Conservation (phyloP, 768 basidiomycete genomes). For the Boletus coccyginus region DNA sequence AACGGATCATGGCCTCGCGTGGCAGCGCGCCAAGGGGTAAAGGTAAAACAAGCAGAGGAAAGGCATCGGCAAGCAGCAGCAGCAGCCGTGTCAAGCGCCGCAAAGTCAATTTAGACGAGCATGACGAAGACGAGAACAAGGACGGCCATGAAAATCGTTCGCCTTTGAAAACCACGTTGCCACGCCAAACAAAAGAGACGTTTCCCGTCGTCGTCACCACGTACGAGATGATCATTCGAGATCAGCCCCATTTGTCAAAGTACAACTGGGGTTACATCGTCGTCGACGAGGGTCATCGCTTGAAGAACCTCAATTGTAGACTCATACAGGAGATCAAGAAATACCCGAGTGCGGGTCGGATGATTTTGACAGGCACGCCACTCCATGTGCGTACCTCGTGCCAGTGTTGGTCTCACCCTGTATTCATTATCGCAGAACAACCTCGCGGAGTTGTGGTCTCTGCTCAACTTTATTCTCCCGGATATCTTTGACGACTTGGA, state of each 20-base stretch:
- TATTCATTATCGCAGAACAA: slow-evolving; percentile 73
- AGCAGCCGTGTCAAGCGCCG: slow-evolving; percentile 20
- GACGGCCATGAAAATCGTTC: slow-evolving; percentile 10
- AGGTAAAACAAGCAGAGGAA: slow-evolving; percentile 12
- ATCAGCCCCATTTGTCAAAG: slow-evolving; percentile 59
- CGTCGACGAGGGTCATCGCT: slow-evolving; percentile 91
- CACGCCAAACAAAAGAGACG: slow-evolving; percentile 29
- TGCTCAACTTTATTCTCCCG: slow-evolving; percentile 94
- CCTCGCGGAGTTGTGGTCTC: slow-evolving; percentile 88
- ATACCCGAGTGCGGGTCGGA: slow-evolving; percentile 78
- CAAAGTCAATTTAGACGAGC: slow-evolving; percentile 12
- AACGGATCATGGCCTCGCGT: slow-evolving; percentile 23
- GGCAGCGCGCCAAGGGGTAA: slow-evolving; percentile 17
- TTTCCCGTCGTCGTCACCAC: slow-evolving; percentile 90
- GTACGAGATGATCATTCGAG: slow-evolving; percentile 89
- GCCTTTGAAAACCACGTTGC: background rate
- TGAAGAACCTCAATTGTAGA: slow-evolving; percentile 93
- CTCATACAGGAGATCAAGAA: slow-evolving; percentile 89
- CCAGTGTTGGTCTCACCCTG: background rate
- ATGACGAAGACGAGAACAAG: slow-evolving; percentile 9
- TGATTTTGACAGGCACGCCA: slow-evolving; percentile 96
- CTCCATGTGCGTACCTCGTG: slow-evolving; percentile 63
- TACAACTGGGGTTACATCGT: slow-evolving; percentile 91
- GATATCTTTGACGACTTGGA: slow-evolving; percentile 89
- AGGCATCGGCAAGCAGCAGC: slow-evolving; percentile 11